Base-by-base conservation (phyloP, 306 rosid genomes). In the Castanea mollissima region DNA sequence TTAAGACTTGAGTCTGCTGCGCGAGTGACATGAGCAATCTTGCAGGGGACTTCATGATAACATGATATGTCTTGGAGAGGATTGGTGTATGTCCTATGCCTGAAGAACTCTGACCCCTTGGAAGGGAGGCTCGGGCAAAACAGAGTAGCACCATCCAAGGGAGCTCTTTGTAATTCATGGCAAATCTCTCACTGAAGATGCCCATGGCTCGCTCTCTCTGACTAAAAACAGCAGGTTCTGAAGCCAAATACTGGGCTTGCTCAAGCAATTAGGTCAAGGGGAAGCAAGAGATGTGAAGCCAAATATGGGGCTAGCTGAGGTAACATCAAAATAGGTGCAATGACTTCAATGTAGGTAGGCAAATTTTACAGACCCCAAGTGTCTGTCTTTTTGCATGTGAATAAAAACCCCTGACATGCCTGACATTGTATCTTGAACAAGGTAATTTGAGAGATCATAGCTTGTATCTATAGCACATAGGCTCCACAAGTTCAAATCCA, bases 401-500 rank as follows among this genome's bases (percentile, higher is more conserved):
- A 74, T 21, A 32, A 74, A 18, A 13, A 35, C 68, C 80, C 59
- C 38, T 69, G 69, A 23, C 69, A 83, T 51, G 52, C 85, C 67
- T 19, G 81, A 77, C 55, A 76, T 46, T 34, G 79, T 29, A 46
- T 77, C 69, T 81, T 74, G 78, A 44, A 52, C 52, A 20, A 23
- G 12, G 27, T 76, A 51, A 80, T 58, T 68, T 44, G 75, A 62
- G 81, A 71, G 81, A 71, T 78, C 44, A 77, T 54, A 54, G 57
- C 82, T 71, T 34, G 57, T 38, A 68, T 64, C 59, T 51, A 59
- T 71, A 68, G 85, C 73, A 76, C 75, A 71, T 46, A 23, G 57
- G 77, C 73, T 82, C 71, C 83, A 80, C 71, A 74, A 83, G 59
- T 83, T 94, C 92, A 94, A 84, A 94, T 94, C 98, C 98, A 94